A percentile compares a stretch with the other conserved stretches of the same genome.
Conservation (phyloP, 1,284 basidiomycete genomes). For the Crucibulum cyathiforme region DNA sequence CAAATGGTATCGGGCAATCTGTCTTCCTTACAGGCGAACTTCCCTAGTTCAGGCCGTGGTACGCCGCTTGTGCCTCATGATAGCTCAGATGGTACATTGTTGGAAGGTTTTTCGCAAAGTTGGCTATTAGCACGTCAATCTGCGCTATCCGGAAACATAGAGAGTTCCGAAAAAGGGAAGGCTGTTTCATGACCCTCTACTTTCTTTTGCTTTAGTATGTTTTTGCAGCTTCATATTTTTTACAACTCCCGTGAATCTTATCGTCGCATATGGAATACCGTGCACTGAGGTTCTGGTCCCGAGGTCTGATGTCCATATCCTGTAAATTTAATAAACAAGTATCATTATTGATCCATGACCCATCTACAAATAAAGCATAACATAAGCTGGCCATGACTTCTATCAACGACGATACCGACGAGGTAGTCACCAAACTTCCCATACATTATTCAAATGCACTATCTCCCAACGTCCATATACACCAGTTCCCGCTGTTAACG, state of each 20-base stretch:
- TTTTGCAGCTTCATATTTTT: too few species aligned
- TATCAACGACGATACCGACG: slow-evolving; percentile 60
- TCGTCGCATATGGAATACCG: too few species aligned
- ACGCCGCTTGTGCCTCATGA: slow-evolving; percentile 30
- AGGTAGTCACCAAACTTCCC: slow-evolving; percentile 69
- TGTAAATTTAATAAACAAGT: too few species aligned
- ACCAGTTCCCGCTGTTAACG: slow-evolving; percentile 78
- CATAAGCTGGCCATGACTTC: not conserved
- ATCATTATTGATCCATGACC: not conserved
- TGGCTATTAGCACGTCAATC: slow-evolving; percentile 24
- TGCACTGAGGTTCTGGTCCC: too few species aligned
- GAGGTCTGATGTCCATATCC: too few species aligned
- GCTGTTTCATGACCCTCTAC: too few species aligned
- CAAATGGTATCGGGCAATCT: not conserved
- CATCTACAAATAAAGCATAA: slow-evolving; percentile 6
- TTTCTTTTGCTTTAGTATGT: too few species aligned
- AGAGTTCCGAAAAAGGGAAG: too few species aligned
- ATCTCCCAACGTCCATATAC: slow-evolving; percentile 68
- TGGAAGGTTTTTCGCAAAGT: slow-evolving; percentile 27
- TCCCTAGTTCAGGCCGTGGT: slow-evolving; percentile 22
- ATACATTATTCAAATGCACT: slow-evolving; percentile 71
- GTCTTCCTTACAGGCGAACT: slow-evolving; percentile 3
- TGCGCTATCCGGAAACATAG: not conserved
- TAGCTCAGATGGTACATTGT: slow-evolving; percentile 18
- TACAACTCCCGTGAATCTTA: too few species aligned